phyloP scores from a whole-genome alignment of 495 filamentous ascomycete genomes.

The Hypomontagnella monticulosa region DNA sequence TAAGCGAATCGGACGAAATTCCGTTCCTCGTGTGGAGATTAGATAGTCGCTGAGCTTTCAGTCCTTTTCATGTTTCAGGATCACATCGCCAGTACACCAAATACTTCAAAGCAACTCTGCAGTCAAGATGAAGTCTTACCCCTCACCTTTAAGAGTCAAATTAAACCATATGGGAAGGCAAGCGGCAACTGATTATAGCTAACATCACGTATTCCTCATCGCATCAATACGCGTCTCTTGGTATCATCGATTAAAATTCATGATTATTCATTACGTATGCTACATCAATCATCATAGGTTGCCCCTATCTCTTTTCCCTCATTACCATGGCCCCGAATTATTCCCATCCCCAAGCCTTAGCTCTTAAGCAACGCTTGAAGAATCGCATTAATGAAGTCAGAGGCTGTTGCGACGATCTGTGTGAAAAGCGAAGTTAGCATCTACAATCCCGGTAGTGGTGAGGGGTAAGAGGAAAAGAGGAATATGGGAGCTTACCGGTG shows the following conservation, averaged over 20 bases:
- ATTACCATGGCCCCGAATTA: neutral
- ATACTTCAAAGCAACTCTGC: no score
- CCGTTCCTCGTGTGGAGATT: no score
- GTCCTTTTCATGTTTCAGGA: no score
- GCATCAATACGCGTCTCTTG: neutral
- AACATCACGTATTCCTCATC: neutral
- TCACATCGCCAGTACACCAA: no score
- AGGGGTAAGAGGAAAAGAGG: neutral
- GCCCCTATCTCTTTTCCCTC: constrained; percentile 18
- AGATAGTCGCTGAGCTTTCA: no score
- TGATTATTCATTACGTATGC: constrained; percentile 41
- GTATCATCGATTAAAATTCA: constrained; percentile 29
- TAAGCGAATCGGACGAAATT: no score
- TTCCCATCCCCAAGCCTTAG: no score
- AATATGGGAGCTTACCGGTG: constrained; percentile 52
- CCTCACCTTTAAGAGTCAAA: no score
- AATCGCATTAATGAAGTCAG: constrained; percentile 49
- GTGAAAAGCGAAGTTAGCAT: neutral
- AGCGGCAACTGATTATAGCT: neutral
- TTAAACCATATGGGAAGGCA: no score
- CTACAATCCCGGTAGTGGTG: no score
- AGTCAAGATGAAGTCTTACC: no score
- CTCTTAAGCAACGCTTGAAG: constrained; percentile 47
- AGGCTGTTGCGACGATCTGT: constrained; percentile 49
- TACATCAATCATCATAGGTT: constrained; percentile 36